Evolutionary conservation across 2,329 filamentous ascomycete genomes (phyloP).

Genomic region (Aureobasidium uvarum): DNA sequence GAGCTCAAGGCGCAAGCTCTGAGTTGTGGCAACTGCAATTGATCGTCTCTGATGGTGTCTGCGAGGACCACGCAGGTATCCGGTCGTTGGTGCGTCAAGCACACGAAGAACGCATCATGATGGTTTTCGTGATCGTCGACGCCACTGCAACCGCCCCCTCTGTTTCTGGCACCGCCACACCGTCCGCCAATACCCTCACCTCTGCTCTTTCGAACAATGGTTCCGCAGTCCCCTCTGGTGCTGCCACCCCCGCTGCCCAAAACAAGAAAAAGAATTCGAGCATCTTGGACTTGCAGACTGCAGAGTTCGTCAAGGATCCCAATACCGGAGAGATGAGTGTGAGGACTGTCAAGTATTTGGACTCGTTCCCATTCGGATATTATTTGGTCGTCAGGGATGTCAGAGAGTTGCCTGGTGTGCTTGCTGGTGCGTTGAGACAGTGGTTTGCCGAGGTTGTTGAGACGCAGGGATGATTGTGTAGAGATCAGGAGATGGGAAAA

Average conservation of each 20-base stretch:
- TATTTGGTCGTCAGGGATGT: constrained; percentile 94
- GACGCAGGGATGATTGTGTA: constrained; percentile 17
- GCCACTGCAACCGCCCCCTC: constrained; percentile 36
- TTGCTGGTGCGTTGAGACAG: constrained; percentile 84
- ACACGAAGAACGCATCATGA: constrained; percentile 91
- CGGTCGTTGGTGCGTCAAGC: constrained; percentile 80
- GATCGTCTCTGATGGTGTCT: constrained; percentile 91
- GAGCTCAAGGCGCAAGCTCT: constrained; percentile 51
- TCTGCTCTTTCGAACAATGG: not conserved
- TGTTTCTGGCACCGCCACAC: constrained; percentile 13
- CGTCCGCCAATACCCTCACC: constrained; percentile 28
- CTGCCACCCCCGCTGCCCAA: constrained; percentile 30
- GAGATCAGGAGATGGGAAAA: not conserved
- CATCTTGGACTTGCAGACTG: constrained; percentile 86
- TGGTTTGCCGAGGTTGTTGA: constrained; percentile 81
- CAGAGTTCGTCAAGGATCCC: constrained; percentile 70
- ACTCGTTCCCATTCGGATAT: constrained; percentile 95
- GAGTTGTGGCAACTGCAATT: constrained; percentile 96
- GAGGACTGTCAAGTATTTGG: constrained; percentile 85
- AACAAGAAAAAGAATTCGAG: constrained; percentile 53
- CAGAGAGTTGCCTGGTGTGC: constrained; percentile 80
- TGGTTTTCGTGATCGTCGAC: constrained; percentile 97
- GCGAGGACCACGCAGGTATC: constrained; percentile 83
- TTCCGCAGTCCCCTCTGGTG: not conserved
- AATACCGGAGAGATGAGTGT: constrained; percentile 63